These are phyloP conservation scores for Agroathelia rolfsii DNA, from an alignment of 1,284 basidiomycete species.

Conservation along the genomic window DNA sequence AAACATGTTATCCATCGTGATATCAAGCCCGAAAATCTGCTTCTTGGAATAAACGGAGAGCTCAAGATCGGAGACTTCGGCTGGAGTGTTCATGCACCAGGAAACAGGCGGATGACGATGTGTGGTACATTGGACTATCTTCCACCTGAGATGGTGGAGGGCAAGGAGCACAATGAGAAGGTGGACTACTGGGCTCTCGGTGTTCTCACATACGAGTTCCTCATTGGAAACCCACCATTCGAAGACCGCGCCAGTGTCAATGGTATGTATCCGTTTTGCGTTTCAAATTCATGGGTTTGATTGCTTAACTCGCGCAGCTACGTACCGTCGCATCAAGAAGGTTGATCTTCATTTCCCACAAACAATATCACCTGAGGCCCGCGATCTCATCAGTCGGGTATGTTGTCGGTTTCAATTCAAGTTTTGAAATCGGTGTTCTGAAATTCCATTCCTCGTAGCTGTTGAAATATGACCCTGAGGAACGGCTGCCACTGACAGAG, in stretches of 20 bases:
- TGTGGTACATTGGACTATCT: constrained; percentile 97
- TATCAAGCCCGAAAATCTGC: constrained; percentile 97
- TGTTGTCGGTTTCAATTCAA: too few relatives aligned
- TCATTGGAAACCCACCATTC: constrained; percentile 89
- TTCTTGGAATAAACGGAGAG: constrained; percentile 92
- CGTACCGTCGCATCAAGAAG: constrained; percentile 76
- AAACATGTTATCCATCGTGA: constrained; percentile 99
- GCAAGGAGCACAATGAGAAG: constrained; percentile 76
- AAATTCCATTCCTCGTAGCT: constrained; percentile 44
- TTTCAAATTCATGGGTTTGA: constrained; percentile 8
- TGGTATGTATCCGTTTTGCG: constrained; percentile 34
- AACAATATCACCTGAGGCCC: constrained; percentile 54
- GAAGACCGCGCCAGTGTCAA: constrained; percentile 76
- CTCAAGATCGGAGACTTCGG: constrained; percentile 99
- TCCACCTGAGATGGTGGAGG: constrained; percentile 98
- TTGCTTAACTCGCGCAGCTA: constrained; percentile 41
- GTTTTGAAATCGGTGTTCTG: too few relatives aligned
- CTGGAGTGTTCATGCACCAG: constrained; percentile 97
- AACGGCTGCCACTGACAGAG: constrained; percentile 72
- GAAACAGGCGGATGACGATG: constrained; percentile 79
- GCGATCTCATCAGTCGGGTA: constrained; percentile 56
- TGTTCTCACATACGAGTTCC: constrained; percentile 92
- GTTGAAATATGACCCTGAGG: constrained; percentile 77
- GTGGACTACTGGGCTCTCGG: constrained; percentile 98
- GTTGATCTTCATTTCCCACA: constrained; percentile 77